A percentile compares a stretch with the other conserved stretches of the same genome.
phyloP scores from a whole-genome alignment of 257 asterid genomes.

The Salvia hispanica region DNA sequence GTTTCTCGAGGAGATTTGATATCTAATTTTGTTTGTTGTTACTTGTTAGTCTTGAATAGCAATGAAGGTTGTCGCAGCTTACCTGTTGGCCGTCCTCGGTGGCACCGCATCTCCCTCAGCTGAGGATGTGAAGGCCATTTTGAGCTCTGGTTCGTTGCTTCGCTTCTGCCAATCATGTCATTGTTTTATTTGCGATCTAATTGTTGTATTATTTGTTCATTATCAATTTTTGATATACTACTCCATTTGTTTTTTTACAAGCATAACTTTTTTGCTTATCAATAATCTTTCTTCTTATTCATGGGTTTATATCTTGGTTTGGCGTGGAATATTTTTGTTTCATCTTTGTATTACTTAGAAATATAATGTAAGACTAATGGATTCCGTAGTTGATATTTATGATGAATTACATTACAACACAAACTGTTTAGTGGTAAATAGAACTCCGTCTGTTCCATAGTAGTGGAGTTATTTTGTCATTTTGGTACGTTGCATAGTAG shows the following conservation, averaged over 20 bases:
- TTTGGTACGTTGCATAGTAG: too few species aligned
- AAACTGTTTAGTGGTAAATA: too few species aligned
- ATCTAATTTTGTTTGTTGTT: neutral
- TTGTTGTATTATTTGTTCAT: neutral
- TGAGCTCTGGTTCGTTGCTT: constrained; percentile 40
- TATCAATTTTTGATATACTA: neutral
- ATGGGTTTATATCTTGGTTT: neutral
- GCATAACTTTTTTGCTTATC: neutral
- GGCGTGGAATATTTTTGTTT: neutral
- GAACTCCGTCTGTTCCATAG: too few species aligned
- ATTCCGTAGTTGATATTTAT: neutral
- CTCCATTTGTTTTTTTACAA: neutral
- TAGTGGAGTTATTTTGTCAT: too few species aligned
- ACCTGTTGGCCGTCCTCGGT: constrained; percentile 55
- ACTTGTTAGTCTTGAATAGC: constrained; percentile 21
- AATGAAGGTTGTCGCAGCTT: constrained; percentile 56
- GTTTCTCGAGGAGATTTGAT: too few species aligned
- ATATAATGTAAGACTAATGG: neutral
- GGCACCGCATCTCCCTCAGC: constrained; percentile 48
- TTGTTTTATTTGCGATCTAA: neutral
- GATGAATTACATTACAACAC: neutral
- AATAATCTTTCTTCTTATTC: neutral
- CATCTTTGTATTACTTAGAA: neutral
- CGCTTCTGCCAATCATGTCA: neutral
- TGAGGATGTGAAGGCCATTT: constrained; percentile 45